phyloP scores from a whole-genome alignment of 805 yeast species.

The Pichia ethanolica region DNA sequence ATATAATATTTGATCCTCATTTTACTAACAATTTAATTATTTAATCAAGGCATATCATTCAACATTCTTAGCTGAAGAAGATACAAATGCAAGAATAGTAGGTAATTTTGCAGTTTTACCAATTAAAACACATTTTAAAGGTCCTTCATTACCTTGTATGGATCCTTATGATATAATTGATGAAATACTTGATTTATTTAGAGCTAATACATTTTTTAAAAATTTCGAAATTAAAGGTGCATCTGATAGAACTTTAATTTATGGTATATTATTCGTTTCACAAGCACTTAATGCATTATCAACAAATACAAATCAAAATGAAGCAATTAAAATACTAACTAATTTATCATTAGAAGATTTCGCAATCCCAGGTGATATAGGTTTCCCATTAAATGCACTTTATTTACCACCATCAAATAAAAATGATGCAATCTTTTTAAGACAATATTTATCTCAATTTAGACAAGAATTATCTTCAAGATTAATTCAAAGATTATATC shows the following conservation, averaged over 20 bases:
- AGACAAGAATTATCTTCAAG: slow-evolving; percentile 89
- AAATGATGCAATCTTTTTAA: slow-evolving; percentile 69
- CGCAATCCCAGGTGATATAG: slow-evolving; percentile 89
- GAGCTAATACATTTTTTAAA: slow-evolving; percentile 94
- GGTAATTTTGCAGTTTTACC: slow-evolving; percentile 85
- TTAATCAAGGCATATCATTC: slow-evolving; percentile 60
- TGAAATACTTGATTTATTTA: slow-evolving; percentile 81
- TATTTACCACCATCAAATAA: slow-evolving; percentile 67
- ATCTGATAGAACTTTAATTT: slow-evolving; percentile 85
- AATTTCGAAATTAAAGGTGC: slow-evolving; percentile 96
- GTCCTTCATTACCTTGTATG: slow-evolving; percentile 80
- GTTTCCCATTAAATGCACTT: slow-evolving; percentile 84
- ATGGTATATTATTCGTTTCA: slow-evolving; percentile 84
- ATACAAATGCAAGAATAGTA: slow-evolving; percentile 51
- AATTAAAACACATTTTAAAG: slow-evolving; percentile 73
- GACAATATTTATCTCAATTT: slow-evolving; percentile 81
- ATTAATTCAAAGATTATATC: slow-evolving; percentile 65
- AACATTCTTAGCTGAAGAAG: slow-evolving; percentile 59
- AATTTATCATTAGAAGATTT: slow-evolving; percentile 84
- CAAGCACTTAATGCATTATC: slow-evolving; percentile 69
- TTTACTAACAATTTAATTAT: too few species aligned
- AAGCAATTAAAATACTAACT: slow-evolving; percentile 63
- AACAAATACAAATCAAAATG: slow-evolving; percentile 41
- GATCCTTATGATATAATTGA: slow-evolving; percentile 85
- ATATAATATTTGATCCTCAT: neutral